Base-by-base conservation (phyloP, 2,329 filamentous ascomycete genomes). In the Tolypocladium capitatum region DNA sequence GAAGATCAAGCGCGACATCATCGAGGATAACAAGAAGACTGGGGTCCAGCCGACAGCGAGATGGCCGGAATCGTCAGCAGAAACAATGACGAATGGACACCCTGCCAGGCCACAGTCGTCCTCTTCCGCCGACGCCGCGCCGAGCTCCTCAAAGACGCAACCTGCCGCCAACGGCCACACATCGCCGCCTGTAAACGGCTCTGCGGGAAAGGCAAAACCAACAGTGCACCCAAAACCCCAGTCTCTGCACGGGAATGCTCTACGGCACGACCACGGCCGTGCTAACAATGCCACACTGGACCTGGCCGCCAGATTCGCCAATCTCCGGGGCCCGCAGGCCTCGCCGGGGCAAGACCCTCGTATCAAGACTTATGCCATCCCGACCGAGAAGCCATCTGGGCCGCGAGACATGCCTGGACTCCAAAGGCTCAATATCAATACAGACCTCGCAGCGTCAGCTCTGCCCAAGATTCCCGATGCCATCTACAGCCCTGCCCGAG, bases 401-500 rank as follows among this genome's bases (percentile, higher is more conserved):
- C 73, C 78, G 21, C 69, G 78, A 50, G 68, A 71, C 11, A 79
- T 80, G 72, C 73, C 73, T 5, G 60, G 64, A 27, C 54, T 61
- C 5, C 59, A 63, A 18, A 69, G 70, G 40, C 66, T 69, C 1
- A 70, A 69, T 45, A 59, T 76, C 10, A 68, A 71, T 3, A 55
- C 80, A 1, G 68, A 76, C 43, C 76, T 69, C 27, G 60, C 73
- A n/a, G 61, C 77, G 8, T 71, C 76, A 11, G 71, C 70, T 16
- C 67, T 88, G 58, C 84, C 84, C 11, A 84, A 84, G 60, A 66
- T 83, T 42, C 85, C 85, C 1, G 83, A 82, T 56, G 83, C 85
- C 8, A 85, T 86, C 4, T 90, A 89, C 58, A 88, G 81, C 56
- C 85, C 85, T n/a, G 82, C 82, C 1, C 74, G 84, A 32, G 86